phyloP scores from a whole-genome alignment of 257 asterid species.

The Gentiana macrophylla region DNA sequence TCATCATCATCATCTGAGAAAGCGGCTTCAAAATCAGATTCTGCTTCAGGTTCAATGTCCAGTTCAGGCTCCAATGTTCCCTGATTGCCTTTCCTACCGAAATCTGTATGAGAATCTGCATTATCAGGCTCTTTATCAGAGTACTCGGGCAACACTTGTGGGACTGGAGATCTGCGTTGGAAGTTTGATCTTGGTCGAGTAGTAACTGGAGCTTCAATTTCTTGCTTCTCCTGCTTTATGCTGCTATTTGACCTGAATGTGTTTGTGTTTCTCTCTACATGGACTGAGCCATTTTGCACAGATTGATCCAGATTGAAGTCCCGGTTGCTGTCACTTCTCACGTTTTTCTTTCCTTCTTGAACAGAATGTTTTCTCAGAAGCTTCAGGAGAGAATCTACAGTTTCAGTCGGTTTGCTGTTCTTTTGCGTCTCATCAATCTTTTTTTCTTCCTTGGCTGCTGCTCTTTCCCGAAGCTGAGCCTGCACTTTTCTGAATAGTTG shows the following conservation, averaged over 20 bases:
- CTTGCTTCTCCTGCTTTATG: slow-evolving; percentile 27
- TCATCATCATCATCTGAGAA: slow-evolving; percentile 32
- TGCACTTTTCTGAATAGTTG: slow-evolving; percentile 87
- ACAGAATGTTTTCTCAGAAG: slow-evolving; percentile 80
- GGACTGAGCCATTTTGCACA: slow-evolving; percentile 19
- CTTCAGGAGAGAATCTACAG: slow-evolving; percentile 88
- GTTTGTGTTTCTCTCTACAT: slow-evolving; percentile 28
- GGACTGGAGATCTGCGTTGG: slow-evolving; percentile 70
- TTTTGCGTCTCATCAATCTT: slow-evolving; percentile 45
- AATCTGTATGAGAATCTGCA: slow-evolving; percentile 2
- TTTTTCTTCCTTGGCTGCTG: slow-evolving; percentile 60
- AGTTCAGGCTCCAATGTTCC: slow-evolving; percentile 12
- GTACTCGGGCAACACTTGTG: slow-evolving; percentile 37
- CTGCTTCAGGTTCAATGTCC: slow-evolving; percentile 30
- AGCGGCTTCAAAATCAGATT: slow-evolving; percentile 23
- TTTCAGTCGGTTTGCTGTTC: slow-evolving; percentile 65
- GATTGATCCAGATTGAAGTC: slow-evolving; percentile 51
- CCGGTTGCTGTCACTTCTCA: slow-evolving; percentile 16
- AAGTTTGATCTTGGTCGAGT: slow-evolving; percentile 69
- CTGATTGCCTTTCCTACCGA: background rate
- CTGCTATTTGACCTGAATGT: slow-evolving; percentile 15
- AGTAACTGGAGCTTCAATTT: slow-evolving; percentile 28
- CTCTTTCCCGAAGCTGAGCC: slow-evolving; percentile 76
- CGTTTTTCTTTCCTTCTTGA: slow-evolving; percentile 59
- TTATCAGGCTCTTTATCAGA: slow-evolving; percentile 20